Conservation (phyloP, 2,329 filamentous ascomycete species). For the Curvularia sp. region DNA sequence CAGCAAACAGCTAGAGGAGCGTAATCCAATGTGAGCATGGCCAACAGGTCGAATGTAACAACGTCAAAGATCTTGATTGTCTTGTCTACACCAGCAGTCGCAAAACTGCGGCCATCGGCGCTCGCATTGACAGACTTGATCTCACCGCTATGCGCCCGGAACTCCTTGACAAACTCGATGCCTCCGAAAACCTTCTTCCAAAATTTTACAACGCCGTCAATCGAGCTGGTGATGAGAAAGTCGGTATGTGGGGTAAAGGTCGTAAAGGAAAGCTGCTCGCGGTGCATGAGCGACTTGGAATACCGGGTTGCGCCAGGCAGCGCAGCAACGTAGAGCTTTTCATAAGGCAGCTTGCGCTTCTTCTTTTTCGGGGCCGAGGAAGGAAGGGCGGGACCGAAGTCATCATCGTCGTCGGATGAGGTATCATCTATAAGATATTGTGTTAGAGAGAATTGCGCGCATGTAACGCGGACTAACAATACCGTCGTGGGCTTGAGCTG, state of each 20-base stretch:
- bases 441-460: conserved; percentile 17
- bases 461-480: conserved; percentile 4
- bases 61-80: conserved; percentile 80
- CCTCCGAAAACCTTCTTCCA: conserved; percentile 95
- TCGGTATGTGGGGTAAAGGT: conserved; percentile 90
- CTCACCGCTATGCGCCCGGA: conserved; percentile 85
- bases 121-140: conserved; percentile 85
- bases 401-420: conserved; percentile 75
- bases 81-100: conserved; percentile 80
- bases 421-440: conserved; percentile 8
- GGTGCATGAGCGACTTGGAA: conserved; percentile 97
- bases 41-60: conserved; percentile 72
- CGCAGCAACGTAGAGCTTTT: conserved; percentile 92
- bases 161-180: conserved; percentile 98
- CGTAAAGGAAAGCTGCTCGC: conserved; percentile 87
- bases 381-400: conserved; percentile 91
- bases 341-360: conserved; percentile 86
- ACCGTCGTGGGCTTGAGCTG: conserved; percentile 24
- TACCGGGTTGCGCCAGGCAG: conserved; percentile 81
- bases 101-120: conserved; percentile 90
- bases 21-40: conserved; percentile 78
- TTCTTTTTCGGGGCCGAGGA: conserved; percentile 85
- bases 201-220: conserved; percentile 97
- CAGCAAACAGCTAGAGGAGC: conserved; percentile 84
- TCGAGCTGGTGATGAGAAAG: conserved; percentile 91